Percentiles rank a stretch among this genome's conserved stretches.
These are phyloP conservation scores for Cercospora sp. DNA, from an alignment of 2,329 filamentous ascomycete species.

Conservation along the genomic window DNA sequence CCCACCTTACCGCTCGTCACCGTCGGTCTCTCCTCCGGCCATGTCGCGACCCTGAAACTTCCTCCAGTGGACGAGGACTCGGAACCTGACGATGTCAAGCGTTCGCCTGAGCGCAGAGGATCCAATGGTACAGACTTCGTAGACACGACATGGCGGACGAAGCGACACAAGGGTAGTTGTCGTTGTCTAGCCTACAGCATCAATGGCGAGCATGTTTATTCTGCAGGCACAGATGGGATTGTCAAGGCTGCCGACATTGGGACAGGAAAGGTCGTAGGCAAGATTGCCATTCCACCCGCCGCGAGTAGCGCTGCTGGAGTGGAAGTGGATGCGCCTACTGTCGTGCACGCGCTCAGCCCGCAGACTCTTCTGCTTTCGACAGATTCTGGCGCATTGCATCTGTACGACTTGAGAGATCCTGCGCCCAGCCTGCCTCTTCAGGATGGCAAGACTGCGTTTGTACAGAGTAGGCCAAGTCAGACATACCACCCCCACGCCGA, in stretches of 20 bases:
- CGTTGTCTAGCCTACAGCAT: constrained; percentile 74
- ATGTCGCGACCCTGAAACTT: constrained; percentile 80
- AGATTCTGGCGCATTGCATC: constrained; percentile 84
- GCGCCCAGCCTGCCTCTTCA: constrained; percentile 48
- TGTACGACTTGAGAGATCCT: constrained; percentile 71
- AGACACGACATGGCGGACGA: constrained; percentile 80
- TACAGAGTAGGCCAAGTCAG: constrained; percentile 66
- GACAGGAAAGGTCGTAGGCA: constrained; percentile 71
- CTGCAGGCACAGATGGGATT: constrained; percentile 62
- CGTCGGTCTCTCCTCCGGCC: constrained; percentile 79
- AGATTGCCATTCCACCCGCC: constrained; percentile 70
- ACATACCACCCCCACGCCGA: constrained; percentile 87
- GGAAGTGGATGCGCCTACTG: constrained; percentile 69
- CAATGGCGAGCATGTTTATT: constrained; percentile 70
- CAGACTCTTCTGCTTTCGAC: constrained; percentile 86
- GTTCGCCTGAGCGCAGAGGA: constrained; percentile 34
- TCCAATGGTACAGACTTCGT: constrained; percentile 71
- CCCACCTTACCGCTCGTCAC: constrained; percentile 80
- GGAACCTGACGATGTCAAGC: constrained; percentile 33
- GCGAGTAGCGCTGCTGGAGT: constrained; percentile 42
- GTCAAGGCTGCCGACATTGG: constrained; percentile 61
- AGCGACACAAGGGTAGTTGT: constrained; percentile 91
- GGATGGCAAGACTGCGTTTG: constrained; percentile 45
- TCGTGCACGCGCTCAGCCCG: constrained; percentile 80
- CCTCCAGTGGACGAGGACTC: constrained; percentile 56